Base-by-base conservation (phyloP, 139 green algal species). In the Haematococcus sp. region DNA sequence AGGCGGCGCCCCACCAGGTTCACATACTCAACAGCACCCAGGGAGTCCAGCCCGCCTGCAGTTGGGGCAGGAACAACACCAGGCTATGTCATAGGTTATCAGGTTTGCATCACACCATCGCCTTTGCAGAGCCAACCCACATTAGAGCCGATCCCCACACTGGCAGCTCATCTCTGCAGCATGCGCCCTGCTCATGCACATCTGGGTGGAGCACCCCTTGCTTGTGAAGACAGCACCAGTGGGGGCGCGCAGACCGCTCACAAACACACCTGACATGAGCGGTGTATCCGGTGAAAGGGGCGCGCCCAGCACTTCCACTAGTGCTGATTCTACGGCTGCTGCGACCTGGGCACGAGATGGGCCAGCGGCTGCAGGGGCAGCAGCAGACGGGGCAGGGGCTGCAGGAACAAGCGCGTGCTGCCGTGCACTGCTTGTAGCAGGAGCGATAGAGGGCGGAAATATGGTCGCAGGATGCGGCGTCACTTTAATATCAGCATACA, bases 11-110 rank as follows among this genome's bases (percentile, higher is more conserved):
- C 58, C 1, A 95, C 65, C 9, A 89, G 68, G 74, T 91, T 94
- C 3, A 89, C 83, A 64, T 92, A 89, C 82, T 96, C 88, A 46
- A 96, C 89, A 33, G 84, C 82, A 30, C 85, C 89, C 56, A 97
- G 80, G 17, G 89, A 95, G 65, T 97, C 91, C 25, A 96, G 71
- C 16, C 91, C 91, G 20, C 85, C 86, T 84, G 76, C 43, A 63
- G 20, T 31, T 27, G 40, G 2, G 49, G 7, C 40, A 49, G n/a
- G n/a, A n/a, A n/a, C n/a, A n/a, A n/a, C n/a, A n/a, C n/a, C n/a
- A n/a, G n/a, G n/a, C n/a, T n/a, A n/a, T n/a, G n/a, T n/a, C n/a
- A n/a, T n/a, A n/a, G n/a, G n/a, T n/a, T n/a, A n/a, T n/a, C n/a
- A n/a, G n/a, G n/a, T n/a, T n/a, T n/a, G n/a, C n/a, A n/a, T n/a